A percentile compares a stretch with the other conserved stretches of the same genome.
phyloP scores from a whole-genome alignment of 768 basidiomycete species.

The Tricholoma terreum region DNA sequence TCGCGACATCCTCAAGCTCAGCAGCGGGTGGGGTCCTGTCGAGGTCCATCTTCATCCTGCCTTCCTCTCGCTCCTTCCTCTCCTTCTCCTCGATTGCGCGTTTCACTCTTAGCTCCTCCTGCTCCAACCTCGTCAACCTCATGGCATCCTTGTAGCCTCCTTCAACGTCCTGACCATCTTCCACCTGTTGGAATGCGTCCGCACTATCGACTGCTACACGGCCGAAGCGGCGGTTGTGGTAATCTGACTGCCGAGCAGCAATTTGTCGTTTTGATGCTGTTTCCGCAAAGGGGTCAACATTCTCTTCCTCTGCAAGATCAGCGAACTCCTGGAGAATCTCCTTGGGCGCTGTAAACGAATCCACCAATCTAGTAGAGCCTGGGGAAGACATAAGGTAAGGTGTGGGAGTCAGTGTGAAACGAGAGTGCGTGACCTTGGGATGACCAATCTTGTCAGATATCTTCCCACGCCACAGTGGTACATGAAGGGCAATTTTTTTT shows the following conservation, averaged over 20 bases:
- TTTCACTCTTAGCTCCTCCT: conserved; percentile 84
- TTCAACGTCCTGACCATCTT: conserved; percentile 68
- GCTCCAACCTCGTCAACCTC: conserved; percentile 86
- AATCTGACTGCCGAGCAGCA: conserved; percentile 89
- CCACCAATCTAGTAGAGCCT: conserved; percentile 69
- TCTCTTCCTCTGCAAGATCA: conserved; percentile 90
- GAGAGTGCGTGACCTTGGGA: conserved; percentile 9
- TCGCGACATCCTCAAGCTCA: conserved; percentile 70
- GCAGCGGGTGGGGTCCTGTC: conserved; percentile 90
- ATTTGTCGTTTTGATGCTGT: conserved; percentile 93
- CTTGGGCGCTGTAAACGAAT: conserved; percentile 91
- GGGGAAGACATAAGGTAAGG: conserved; percentile 54
- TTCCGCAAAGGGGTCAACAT: conserved; percentile 89
- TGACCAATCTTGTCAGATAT: conserved; percentile 26
- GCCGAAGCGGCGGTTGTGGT: conserved; percentile 88
- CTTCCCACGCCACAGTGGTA: conserved; percentile 30
- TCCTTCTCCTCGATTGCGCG: conserved; percentile 88
- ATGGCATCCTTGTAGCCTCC: conserved; percentile 97
- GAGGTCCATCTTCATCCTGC: conserved; percentile 76
- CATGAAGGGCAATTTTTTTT: conserved; percentile 9
- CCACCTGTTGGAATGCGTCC: conserved; percentile 69
- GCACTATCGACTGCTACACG: conserved; percentile 79
- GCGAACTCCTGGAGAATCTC: conserved; percentile 93
- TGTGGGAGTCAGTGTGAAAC: conserved; percentile 7
- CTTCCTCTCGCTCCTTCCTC: conserved; percentile 69